These are phyloP conservation scores for Zygotorulaspora mrakii DNA, from an alignment of 1,139 yeast species.

Conservation along the genomic window DNA sequence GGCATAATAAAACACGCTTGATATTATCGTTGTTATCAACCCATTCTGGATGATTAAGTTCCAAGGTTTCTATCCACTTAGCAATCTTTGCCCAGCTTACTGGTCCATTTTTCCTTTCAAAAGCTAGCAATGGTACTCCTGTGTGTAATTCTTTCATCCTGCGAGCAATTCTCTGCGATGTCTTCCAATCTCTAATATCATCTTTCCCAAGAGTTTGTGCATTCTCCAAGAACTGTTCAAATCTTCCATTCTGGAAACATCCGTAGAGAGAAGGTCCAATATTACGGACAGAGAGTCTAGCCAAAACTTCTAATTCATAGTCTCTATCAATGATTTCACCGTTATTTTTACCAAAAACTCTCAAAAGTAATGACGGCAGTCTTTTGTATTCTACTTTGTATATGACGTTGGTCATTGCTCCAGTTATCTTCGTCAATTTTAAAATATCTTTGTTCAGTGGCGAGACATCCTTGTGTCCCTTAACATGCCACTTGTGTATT, in stretches of 20 bases:
- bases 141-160: slow-evolving; percentile 93
- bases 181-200: slow-evolving; percentile 70
- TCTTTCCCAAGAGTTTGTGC: slow-evolving; percentile 51
- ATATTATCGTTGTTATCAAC: slow-evolving; percentile 35
- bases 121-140: slow-evolving; percentile 61
- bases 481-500: slow-evolving; percentile 71
- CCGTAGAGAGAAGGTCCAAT: slow-evolving; percentile 91
- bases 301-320: slow-evolving; percentile 66
- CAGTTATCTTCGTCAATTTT: slow-evolving; percentile 65
- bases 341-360: slow-evolving; percentile 91
- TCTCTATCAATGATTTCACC: slow-evolving; percentile 85
- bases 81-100: slow-evolving; percentile 64
- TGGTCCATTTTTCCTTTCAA: slow-evolving; percentile 56
- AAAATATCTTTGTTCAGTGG: slow-evolving; percentile 38
- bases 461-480: slow-evolving; percentile 25
- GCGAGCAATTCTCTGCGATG: slow-evolving; percentile 83
- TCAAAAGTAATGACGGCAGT: slow-evolving; percentile 51
- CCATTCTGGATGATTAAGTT: slow-evolving; percentile 37
- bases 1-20: slow-evolving; percentile 46
- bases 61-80: slow-evolving; percentile 67
- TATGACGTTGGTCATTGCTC: slow-evolving; percentile 90
- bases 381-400: slow-evolving; percentile 53
- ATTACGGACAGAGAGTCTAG: slow-evolving; percentile 66
- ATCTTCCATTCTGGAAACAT: slow-evolving; percentile 83
- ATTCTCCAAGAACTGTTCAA: slow-evolving; percentile 84